A percentile compares a stretch with the other conserved stretches of the same genome.
Evolutionary conservation across 768 basidiomycete species (phyloP).

Genomic region (Naematelia aurantialba): DNA sequence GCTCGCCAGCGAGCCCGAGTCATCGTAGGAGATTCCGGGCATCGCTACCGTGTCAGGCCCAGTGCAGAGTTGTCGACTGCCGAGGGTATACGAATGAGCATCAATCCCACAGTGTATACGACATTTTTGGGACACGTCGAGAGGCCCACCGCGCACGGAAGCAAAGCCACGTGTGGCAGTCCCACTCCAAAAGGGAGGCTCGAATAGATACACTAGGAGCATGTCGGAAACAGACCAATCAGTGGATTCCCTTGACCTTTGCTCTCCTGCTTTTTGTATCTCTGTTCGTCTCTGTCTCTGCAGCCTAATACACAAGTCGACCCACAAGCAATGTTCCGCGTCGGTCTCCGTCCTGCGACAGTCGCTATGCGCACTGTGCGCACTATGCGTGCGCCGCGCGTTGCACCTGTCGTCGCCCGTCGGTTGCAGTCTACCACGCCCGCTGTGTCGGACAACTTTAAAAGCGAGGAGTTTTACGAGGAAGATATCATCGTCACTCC

Average conservation of each 20-base stretch:
- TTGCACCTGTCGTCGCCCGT: slow-evolving; percentile 14
- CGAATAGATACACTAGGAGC: background rate
- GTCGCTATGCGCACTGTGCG: slow-evolving; percentile 1
- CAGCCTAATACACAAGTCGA: background rate
- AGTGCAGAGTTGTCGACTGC: background rate
- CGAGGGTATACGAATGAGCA: background rate
- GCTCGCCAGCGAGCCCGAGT: slow-evolving; percentile 48
- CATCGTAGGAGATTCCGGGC: slow-evolving; percentile 51
- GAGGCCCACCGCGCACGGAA: background rate
- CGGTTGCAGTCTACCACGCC: slow-evolving; percentile 22
- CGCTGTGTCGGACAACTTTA: slow-evolving; percentile 20
- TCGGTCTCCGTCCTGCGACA: slow-evolving; percentile 9
- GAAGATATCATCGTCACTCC: too few relatives aligned
- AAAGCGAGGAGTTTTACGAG: too few relatives aligned
- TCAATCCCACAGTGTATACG: background rate
- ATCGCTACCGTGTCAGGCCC: slow-evolving; percentile 11
- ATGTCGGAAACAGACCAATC: background rate
- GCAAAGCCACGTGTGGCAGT: background rate
- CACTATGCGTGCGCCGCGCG: slow-evolving; percentile 12
- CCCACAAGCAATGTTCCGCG: slow-evolving; percentile 23
- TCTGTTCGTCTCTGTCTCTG: background rate
- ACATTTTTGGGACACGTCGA: background rate
- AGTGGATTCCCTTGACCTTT: background rate
- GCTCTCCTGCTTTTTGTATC: background rate
- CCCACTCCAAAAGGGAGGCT: background rate